These are phyloP conservation scores for Pachyrhizus erosus DNA, from an alignment of 306 rosid genomes.

Conservation along the genomic window DNA sequence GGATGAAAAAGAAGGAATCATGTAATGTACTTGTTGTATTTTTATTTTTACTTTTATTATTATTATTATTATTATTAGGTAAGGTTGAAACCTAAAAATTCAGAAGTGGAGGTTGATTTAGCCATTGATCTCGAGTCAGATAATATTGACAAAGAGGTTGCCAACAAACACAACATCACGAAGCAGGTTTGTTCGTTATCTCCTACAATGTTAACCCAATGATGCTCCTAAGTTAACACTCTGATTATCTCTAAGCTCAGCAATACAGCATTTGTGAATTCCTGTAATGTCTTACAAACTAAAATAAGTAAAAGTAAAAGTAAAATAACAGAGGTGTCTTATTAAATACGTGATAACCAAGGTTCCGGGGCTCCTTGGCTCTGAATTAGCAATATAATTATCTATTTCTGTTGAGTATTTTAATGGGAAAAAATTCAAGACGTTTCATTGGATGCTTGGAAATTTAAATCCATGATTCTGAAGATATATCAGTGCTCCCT, in stretches of 20 bases:
- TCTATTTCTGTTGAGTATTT: too few species aligned
- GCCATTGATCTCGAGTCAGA: conserved; percentile 61
- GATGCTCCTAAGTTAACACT: neutral
- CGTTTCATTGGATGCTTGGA: too few species aligned
- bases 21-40: neutral
- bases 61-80: conserved; percentile 51
- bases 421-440: too few species aligned
- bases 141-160: conserved; percentile 64
- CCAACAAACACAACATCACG: conserved; percentile 46
- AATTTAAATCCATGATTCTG: too few species aligned
- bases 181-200: conserved; percentile 67
- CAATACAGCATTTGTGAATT: neutral
- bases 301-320: neutral
- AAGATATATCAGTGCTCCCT: too few species aligned
- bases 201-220: neutral
- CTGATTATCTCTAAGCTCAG: neutral
- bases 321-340: neutral
- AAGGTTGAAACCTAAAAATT: conserved; percentile 64
- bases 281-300: neutral
- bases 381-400: too few species aligned
- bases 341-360: neutral
- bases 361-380: neutral
- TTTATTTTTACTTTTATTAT: too few species aligned
- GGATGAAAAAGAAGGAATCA: neutral
- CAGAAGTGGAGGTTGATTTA: conserved; percentile 76